Evolutionary conservation across 179 eudicot genomes (phyloP).

Genomic region (Silene noctiflora): DNA sequence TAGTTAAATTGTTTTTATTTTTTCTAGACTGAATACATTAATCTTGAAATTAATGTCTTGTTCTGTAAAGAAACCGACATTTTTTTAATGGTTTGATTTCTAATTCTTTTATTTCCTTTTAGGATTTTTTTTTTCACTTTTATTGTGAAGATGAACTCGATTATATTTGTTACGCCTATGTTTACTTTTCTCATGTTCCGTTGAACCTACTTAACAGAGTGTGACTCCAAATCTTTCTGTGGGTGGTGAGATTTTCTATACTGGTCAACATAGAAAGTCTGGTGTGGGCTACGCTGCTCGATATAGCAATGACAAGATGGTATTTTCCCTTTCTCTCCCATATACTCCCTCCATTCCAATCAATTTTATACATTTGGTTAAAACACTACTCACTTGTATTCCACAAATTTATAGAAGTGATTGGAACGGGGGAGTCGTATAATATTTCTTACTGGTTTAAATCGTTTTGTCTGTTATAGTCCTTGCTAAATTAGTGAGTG

Average conservation of each 20-base stretch:
- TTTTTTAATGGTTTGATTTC: background rate
- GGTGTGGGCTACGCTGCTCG: slow-evolving; percentile 90
- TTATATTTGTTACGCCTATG: background rate
- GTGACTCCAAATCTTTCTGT: slow-evolving; percentile 74
- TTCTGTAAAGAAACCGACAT: background rate
- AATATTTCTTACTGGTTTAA: no score
- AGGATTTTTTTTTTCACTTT: no score
- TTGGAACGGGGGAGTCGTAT: no score
- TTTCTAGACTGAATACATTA: background rate
- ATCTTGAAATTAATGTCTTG: background rate
- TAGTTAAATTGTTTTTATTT: background rate
- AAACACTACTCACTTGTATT: background rate
- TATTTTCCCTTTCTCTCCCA: slow-evolving; percentile 23
- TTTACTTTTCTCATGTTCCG: background rate
- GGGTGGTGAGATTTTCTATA: slow-evolving; percentile 96
- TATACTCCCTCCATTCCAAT: background rate
- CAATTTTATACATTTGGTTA: no score
- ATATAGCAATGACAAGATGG: slow-evolving; percentile 79
- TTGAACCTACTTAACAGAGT: slow-evolving; percentile 50
- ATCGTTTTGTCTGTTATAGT: no score
- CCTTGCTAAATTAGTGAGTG: no score
- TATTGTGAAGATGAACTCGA: background rate
- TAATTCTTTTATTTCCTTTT: no score
- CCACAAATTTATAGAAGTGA: background rate
- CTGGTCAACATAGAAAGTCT: slow-evolving; percentile 91